phyloP scores from a whole-genome alignment of 169 alveolate genomes.

The Eimeria maxima region DNA sequence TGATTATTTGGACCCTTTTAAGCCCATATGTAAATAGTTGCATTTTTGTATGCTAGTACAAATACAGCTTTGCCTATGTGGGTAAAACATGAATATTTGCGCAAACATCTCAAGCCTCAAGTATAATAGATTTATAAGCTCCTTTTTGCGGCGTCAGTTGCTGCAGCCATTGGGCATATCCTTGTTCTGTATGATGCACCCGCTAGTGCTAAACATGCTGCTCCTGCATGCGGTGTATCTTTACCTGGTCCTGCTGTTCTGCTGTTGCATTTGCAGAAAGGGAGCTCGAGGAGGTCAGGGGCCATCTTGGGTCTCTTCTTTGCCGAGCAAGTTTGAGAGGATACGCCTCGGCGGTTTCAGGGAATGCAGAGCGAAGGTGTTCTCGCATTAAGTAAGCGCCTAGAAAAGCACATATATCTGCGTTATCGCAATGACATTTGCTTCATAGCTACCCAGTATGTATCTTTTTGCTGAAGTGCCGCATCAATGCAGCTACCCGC shows the following conservation, averaged over 20 bases:
- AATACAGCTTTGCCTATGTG: not conserved
- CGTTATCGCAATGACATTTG: not conserved
- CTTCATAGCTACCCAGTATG: not conserved
- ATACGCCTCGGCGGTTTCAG: not conserved
- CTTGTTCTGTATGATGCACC: not conserved
- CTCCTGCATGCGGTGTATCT: not conserved
- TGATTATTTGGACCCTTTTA: not conserved
- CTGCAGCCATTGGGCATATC: not conserved
- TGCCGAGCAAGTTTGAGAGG: slow-evolving; percentile 59
- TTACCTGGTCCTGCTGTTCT: not conserved
- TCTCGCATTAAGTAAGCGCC: slow-evolving; percentile 41
- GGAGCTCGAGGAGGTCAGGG: slow-evolving; percentile 67
- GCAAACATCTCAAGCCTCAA: not conserved
- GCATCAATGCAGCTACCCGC: not conserved
- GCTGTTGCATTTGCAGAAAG: slow-evolving; percentile 26
- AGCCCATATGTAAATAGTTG: not conserved
- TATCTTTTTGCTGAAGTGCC: not conserved
- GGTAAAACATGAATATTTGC: not conserved
- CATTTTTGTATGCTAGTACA: not conserved
- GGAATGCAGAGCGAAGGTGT: slow-evolving; percentile 20
- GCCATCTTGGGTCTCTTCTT: slow-evolving; percentile 57
- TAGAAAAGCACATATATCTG: not conserved
- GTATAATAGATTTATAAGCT: not conserved
- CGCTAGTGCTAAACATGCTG: not conserved
- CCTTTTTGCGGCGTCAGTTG: not conserved